A percentile compares a stretch with the other conserved stretches of the same genome.
Evolutionary conservation across 805 yeast genomes (phyloP).

Genomic region (Myxozyma melibiosi): DNA sequence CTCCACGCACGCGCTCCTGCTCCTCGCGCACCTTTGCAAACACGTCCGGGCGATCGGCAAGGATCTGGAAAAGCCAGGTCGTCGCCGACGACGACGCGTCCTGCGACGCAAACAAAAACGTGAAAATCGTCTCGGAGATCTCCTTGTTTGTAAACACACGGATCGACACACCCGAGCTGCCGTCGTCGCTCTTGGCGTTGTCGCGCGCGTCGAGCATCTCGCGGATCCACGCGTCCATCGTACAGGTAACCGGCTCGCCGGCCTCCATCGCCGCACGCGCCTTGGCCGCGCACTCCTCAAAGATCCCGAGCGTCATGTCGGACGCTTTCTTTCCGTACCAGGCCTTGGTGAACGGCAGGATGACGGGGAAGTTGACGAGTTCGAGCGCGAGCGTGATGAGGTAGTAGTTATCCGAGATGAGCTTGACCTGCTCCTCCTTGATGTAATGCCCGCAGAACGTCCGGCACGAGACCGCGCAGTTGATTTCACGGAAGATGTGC

Average conservation of each 20-base stretch:
- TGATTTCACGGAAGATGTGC: slow-evolving; percentile 91
- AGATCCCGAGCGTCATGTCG: slow-evolving; percentile 89
- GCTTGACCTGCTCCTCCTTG: slow-evolving; percentile 84
- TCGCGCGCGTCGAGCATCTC: slow-evolving; percentile 76
- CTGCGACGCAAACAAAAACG: slow-evolving; percentile 95
- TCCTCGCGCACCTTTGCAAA: slow-evolving; percentile 85
- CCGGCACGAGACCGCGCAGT: slow-evolving; percentile 90
- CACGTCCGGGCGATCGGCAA: slow-evolving; percentile 94
- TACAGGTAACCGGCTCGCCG: slow-evolving; percentile 81
- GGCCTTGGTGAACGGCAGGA: slow-evolving; percentile 92
- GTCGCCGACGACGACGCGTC: slow-evolving; percentile 97
- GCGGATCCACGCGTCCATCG: slow-evolving; percentile 93
- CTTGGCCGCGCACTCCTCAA: slow-evolving; percentile 83
- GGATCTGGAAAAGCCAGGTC: slow-evolving; percentile 96
- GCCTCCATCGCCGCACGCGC: slow-evolving; percentile 78
- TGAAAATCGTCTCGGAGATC: slow-evolving; percentile 94
- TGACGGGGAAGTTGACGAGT: slow-evolving; percentile 95
- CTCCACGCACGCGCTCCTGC: slow-evolving; percentile 78
- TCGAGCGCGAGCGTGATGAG: slow-evolving; percentile 94
- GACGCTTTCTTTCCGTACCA: slow-evolving; percentile 97
- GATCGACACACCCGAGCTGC: slow-evolving; percentile 54
- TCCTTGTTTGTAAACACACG: slow-evolving; percentile 88
- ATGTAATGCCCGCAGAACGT: slow-evolving; percentile 97
- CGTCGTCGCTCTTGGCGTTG: slow-evolving; percentile 46
- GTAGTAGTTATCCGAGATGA: slow-evolving; percentile 89